Percentiles rank a stretch among this genome's conserved stretches.
phyloP scores from a whole-genome alignment of 805 yeast genomes.

The Nakazawaea ishiwadae region DNA sequence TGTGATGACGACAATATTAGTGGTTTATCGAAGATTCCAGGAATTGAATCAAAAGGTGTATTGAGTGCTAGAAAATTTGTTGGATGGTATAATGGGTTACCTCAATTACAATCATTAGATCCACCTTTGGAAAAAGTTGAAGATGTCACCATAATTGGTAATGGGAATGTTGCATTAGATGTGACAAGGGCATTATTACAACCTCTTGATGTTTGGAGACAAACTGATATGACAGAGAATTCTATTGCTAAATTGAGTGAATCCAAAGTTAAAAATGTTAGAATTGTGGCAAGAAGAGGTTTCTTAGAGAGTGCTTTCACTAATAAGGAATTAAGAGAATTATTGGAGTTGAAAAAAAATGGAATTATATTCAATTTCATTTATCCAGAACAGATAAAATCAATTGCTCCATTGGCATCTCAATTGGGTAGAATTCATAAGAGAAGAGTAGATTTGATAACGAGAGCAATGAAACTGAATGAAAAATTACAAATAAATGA shows the following conservation, averaged over 20 bases:
- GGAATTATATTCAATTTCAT: slow-evolving; percentile 45
- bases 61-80: slow-evolving; percentile 82
- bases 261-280: slow-evolving; percentile 58
- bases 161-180: slow-evolving; percentile 95
- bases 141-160: slow-evolving; percentile 82
- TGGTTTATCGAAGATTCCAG: slow-evolving; percentile 45
- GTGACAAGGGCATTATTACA: slow-evolving; percentile 75
- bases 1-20: slow-evolving; percentile 55
- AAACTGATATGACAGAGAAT: slow-evolving; percentile 66
- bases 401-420: slow-evolving; percentile 23
- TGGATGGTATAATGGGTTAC: slow-evolving; percentile 95
- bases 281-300: slow-evolving; percentile 84
- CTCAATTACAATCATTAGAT: slow-evolving; percentile 43
- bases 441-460: slow-evolving; percentile 59
- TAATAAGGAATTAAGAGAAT: slow-evolving; percentile 85
- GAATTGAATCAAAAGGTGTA: slow-evolving; percentile 60
- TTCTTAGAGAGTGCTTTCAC: slow-evolving; percentile 83
- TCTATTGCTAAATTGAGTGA: slow-evolving; percentile 52
- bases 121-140: slow-evolving; percentile 61
- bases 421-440: slow-evolving; percentile 51
- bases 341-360: slow-evolving; percentile 51
- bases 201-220: slow-evolving; percentile 48
- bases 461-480: slow-evolving; percentile 27
- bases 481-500: slow-evolving; percentile 5
- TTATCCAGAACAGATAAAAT: slow-evolving; percentile 32